These are phyloP conservation scores for Geum urbanum DNA, from an alignment of 306 rosid species.

Conservation along the genomic window DNA sequence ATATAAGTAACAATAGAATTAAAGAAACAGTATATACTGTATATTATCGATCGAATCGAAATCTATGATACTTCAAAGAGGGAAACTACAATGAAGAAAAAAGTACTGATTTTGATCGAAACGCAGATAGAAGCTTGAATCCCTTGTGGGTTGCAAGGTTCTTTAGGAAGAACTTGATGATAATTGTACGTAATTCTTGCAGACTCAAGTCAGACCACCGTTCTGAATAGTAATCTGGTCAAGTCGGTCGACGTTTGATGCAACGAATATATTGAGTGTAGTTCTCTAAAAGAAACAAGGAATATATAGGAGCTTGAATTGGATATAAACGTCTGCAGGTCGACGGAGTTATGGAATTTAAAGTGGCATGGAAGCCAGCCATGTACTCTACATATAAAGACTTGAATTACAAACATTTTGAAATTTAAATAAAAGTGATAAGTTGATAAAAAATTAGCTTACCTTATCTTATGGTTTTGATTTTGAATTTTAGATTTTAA, in stretches of 20 bases:
- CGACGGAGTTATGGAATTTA: neutral
- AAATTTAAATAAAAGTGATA: neutral
- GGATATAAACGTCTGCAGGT: neutral
- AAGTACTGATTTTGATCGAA: too few relatives aligned
- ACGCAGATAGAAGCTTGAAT: too few relatives aligned
- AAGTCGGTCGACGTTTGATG: neutral
- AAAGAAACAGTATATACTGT: too few relatives aligned
- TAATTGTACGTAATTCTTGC: neutral
- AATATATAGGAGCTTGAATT: neutral
- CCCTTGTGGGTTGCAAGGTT: too few relatives aligned
- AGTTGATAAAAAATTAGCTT: neutral
- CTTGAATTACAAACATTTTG: neutral
- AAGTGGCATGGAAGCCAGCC: neutral
- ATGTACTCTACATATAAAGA: neutral
- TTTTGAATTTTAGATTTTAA: neutral
- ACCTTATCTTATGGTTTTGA: neutral
- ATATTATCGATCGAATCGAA: too few relatives aligned
- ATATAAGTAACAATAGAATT: too few relatives aligned
- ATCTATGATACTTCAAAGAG: too few relatives aligned
- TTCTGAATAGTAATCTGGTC: too few relatives aligned
- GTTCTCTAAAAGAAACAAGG: neutral
- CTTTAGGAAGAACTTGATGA: too few relatives aligned
- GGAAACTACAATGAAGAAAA: too few relatives aligned
- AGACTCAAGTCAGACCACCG: neutral
- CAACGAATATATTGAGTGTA: neutral